Base-by-base conservation (phyloP, 768 basidiomycete species). In the Saitozyma podzolica region DNA sequence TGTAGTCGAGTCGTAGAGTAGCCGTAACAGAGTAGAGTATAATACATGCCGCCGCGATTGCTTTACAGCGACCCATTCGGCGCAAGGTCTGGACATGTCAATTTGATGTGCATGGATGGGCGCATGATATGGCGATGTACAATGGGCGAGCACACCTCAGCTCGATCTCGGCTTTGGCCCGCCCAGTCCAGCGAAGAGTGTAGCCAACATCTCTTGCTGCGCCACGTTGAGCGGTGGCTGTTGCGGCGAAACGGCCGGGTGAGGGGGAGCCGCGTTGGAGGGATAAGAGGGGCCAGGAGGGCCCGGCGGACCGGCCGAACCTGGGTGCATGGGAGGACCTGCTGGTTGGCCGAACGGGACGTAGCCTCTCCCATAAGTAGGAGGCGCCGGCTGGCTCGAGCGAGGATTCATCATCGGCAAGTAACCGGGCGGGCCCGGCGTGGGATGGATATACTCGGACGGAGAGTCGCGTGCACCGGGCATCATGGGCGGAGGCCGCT, bases 201-300 rank as follows among this genome's bases (percentile, higher is more conserved):
- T 63, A 8, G 71, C 71, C 19, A 73, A 53, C 65, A 69, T 69
- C 37, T 73, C 71, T 47, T 73, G 71, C 51, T 72, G 70, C 50
- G 61, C 65, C 11, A 59, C 40, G 40, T 54, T 54, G 19, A 62
- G 64, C n/a, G 43, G 47, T 29, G 47, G 40, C 16, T 9, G 45
- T 20, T n/a, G 20, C 41, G 40, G 45, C 45, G 45, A 47, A 11
- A 47, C n/a, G n/a, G 11, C 45, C 45, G 11, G 45, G 45, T 47
- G 45, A 17, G 11, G 45, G 45, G 45, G 2, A 2, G 11, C 45
- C 45, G 45, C n/a, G n/a, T 47, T 47, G 45, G n/a, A 17, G 45
- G 45, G n/a, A 47, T 17, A 11, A 17, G 45, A 17, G 13, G 45
- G 11, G 3, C 45, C 13, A 11, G 11, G 11, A 17, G 13, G 45